These are phyloP conservation scores for Globisporangium abappressorium DNA, from an alignment of 352 stramenopile genomes.

Conservation along the genomic window DNA sequence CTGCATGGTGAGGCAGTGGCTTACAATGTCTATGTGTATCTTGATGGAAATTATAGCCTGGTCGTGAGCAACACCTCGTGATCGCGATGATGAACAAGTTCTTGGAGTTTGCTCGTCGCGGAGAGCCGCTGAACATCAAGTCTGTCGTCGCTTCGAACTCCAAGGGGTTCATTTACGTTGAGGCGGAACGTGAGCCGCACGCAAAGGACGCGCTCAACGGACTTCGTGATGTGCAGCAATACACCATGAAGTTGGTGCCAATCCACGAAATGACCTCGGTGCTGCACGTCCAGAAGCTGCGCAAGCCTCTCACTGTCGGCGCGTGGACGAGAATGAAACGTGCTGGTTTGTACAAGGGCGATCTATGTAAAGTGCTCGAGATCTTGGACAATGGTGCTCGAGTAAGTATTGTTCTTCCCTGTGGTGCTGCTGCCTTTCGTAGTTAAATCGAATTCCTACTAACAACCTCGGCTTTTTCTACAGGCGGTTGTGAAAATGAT, in stretches of 20 bases:
- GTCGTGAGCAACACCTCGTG: constrained; percentile 83
- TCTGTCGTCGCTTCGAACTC: constrained; percentile 85
- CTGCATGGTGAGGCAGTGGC: neutral
- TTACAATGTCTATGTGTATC: neutral
- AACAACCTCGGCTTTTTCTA: neutral
- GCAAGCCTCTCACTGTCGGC: constrained; percentile 74
- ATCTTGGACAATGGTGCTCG: constrained; percentile 83
- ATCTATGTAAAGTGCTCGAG: constrained; percentile 86
- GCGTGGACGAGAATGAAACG: constrained; percentile 86
- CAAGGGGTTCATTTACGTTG: constrained; percentile 89
- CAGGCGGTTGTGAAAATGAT: constrained; percentile 86
- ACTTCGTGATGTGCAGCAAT: constrained; percentile 81
- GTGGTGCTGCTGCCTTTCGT: neutral
- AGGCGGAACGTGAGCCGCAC: constrained; percentile 83
- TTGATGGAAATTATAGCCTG: constrained; percentile 34
- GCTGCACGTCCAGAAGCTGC: constrained; percentile 82
- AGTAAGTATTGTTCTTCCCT: constrained; percentile 18
- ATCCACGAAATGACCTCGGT: constrained; percentile 90
- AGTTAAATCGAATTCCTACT: neutral
- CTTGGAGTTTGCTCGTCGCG: constrained; percentile 79
- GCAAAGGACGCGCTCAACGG: constrained; percentile 84
- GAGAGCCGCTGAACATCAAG: constrained; percentile 82
- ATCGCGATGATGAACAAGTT: constrained; percentile 90
- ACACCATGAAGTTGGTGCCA: constrained; percentile 87
- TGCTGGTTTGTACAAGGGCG: constrained; percentile 83